A percentile compares a stretch with the other conserved stretches of the same genome.
Conservation (phyloP, 2,329 filamentous ascomycete genomes). For the Ophiostoma triangulosporum region DNA sequence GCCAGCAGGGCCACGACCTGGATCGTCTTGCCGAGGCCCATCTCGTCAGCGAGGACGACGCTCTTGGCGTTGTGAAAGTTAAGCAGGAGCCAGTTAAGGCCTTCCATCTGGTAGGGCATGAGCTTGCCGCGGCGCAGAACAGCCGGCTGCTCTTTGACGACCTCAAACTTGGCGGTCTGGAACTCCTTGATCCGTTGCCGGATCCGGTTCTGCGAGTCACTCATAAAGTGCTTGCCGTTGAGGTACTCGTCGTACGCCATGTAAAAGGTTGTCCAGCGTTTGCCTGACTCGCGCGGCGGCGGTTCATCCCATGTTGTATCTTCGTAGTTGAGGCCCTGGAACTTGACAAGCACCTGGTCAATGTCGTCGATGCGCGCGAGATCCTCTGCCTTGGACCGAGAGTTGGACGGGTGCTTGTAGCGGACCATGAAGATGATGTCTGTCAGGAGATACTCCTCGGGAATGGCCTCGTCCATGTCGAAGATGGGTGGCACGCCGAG, state of each 20-base stretch:
- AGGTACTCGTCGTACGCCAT: slow-evolving; percentile 80
- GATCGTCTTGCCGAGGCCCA: slow-evolving; percentile 95
- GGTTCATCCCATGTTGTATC: slow-evolving; percentile 83
- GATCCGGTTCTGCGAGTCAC: slow-evolving; percentile 44
- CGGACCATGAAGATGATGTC: slow-evolving; percentile 82
- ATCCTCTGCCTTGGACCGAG: slow-evolving; percentile 43
- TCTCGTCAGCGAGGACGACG: slow-evolving; percentile 88
- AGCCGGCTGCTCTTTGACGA: slow-evolving; percentile 58
- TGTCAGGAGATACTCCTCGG: slow-evolving; percentile 70
- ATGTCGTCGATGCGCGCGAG: slow-evolving; percentile 60
- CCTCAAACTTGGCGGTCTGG: slow-evolving; percentile 51
- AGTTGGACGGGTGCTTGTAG: slow-evolving; percentile 28
- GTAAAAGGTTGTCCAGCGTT: slow-evolving; percentile 67
- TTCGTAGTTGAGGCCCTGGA: slow-evolving; percentile 81
- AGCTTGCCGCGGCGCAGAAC: slow-evolving; percentile 58
- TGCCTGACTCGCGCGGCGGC: slow-evolving; percentile 48
- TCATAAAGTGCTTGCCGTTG: slow-evolving; percentile 56
- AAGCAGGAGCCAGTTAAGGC: slow-evolving; percentile 87
- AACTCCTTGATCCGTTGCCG: slow-evolving; percentile 55
- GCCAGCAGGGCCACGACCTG: slow-evolving; percentile 78
- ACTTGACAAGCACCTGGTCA: slow-evolving; percentile 69
- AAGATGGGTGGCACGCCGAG: slow-evolving; percentile 50
- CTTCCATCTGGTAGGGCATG: slow-evolving; percentile 89
- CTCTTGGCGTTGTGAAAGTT: slow-evolving; percentile 76
- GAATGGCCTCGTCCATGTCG: slow-evolving; percentile 64